A percentile compares a stretch with the other conserved stretches of the same genome.
These are phyloP conservation scores for Noccaea bulbosa DNA, from an alignment of 345 rosid genomes.

Conservation along the genomic window DNA sequence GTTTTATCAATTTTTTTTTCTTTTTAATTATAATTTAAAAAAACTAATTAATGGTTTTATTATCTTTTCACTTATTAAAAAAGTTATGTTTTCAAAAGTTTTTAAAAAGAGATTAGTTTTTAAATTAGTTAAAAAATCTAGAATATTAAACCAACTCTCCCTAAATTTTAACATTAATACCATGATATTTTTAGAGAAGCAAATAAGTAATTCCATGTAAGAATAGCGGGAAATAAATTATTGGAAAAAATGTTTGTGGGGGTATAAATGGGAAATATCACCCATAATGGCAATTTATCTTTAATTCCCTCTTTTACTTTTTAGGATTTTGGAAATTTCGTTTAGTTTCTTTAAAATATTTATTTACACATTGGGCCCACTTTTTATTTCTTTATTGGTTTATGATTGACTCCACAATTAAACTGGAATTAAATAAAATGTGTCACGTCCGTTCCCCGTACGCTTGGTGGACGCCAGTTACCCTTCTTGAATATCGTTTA, in stretches of 20 bases:
- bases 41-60: no score
- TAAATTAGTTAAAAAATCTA: no score
- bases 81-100: no score
- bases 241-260: background rate
- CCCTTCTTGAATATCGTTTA: conserved; percentile 43
- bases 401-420: conserved; percentile 56
- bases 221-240: background rate
- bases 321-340: conserved; percentile 23
- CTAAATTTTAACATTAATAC: no score
- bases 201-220: no score
- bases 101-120: no score
- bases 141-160: no score
- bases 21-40: no score
- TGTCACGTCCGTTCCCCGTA: conserved; percentile 55
- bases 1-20: no score
- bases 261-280: background rate
- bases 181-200: background rate
- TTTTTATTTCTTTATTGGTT: conserved; percentile 17
- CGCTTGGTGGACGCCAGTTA: conserved; percentile 61
- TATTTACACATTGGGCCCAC: conserved; percentile 30
- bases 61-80: no score
- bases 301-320: background rate
- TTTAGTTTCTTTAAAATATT: conserved; percentile 11
- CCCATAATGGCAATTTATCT: background rate
- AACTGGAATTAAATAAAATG: conserved; percentile 50